A percentile compares a stretch with the other conserved stretches of the same genome.
These are phyloP conservation scores for Colletotrichum magnum DNA, from an alignment of 2,329 filamentous ascomycete species.

Conservation along the genomic window DNA sequence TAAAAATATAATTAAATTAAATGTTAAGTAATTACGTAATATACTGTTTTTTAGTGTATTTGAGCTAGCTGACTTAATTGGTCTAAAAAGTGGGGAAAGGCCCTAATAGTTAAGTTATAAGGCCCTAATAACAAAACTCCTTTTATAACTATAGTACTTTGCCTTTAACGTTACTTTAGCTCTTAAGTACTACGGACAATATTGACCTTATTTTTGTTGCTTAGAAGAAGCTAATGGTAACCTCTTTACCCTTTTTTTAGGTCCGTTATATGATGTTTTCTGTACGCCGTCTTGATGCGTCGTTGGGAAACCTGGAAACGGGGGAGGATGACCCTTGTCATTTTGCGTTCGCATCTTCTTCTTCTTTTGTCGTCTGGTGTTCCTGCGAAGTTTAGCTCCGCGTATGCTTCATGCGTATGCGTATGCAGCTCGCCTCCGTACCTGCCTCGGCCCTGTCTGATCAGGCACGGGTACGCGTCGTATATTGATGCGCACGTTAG, in stretches of 20 bases:
- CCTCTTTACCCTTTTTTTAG: too few relatives aligned
- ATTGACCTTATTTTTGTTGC: slow-evolving; percentile 29
- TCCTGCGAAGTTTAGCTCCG: not conserved
- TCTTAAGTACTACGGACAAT: slow-evolving; percentile 1
- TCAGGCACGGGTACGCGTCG: slow-evolving; percentile 16
- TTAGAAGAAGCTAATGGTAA: slow-evolving; percentile 9
- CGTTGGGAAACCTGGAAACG: not conserved
- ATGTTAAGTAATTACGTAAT: too few relatives aligned
- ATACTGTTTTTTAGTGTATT: too few relatives aligned
- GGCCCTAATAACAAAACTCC: too few relatives aligned
- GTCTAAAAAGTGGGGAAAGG: too few relatives aligned
- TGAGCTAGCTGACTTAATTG: too few relatives aligned
- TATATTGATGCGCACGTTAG: not conserved
- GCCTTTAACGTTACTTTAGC: too few relatives aligned
- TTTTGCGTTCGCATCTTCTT: too few relatives aligned
- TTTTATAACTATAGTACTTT: too few relatives aligned
- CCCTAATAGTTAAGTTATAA: too few relatives aligned
- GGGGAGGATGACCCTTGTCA: slow-evolving; percentile 5
- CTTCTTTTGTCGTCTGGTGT: not conserved
- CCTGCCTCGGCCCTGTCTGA: slow-evolving; percentile 5
- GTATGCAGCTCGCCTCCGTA: not conserved
- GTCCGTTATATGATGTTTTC: slow-evolving; percentile 14
- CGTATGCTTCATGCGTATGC: slow-evolving; percentile 1
- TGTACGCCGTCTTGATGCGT: slow-evolving; percentile 21
- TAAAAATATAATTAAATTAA: too few relatives aligned